These are phyloP conservation scores for Coix lacrymajobi DNA, from an alignment of 176 grass and related monocot genomes.

Conservation along the genomic window DNA sequence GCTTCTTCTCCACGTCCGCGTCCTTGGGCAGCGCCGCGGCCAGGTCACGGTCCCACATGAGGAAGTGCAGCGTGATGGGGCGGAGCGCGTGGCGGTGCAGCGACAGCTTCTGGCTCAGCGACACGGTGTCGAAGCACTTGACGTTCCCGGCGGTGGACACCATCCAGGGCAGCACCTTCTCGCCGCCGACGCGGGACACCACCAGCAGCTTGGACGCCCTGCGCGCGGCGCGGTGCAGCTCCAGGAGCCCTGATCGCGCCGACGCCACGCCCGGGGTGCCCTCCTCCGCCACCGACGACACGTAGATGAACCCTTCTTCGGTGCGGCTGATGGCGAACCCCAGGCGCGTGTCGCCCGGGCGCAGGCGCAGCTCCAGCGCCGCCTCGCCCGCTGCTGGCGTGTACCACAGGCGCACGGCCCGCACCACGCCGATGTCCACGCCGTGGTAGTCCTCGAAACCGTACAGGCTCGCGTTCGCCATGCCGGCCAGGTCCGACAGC, in stretches of 20 bases:
- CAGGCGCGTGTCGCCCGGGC: constrained; percentile 63
- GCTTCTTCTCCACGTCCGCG: constrained; percentile 11
- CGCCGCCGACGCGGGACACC: constrained; percentile 58
- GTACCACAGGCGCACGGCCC: constrained; percentile 83
- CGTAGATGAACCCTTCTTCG: constrained; percentile 89
- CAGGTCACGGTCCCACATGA: constrained; percentile 57
- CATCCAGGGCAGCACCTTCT: constrained; percentile 90
- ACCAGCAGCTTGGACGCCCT: constrained; percentile 61
- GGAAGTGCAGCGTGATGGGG: constrained; percentile 78
- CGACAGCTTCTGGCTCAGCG: constrained; percentile 95
- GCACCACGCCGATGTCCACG: constrained; percentile 79
- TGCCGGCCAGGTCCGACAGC: constrained; percentile 68
- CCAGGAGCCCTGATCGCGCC: constrained; percentile 60
- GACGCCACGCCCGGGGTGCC: constrained; percentile 55
- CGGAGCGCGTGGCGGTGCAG: constrained; percentile 84
- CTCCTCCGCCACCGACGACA: constrained; percentile 83
- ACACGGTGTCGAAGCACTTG: constrained; percentile 92
- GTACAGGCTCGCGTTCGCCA: constrained; percentile 77
- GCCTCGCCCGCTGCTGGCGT: constrained; percentile 50
- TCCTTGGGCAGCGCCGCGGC: not conserved
- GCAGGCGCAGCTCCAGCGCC: constrained; percentile 62
- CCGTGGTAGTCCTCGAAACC: constrained; percentile 99
- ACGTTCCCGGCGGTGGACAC: constrained; percentile 66
- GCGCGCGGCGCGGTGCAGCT: constrained; percentile 56
- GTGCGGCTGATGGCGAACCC: constrained; percentile 93